phyloP scores from a whole-genome alignment of 257 asterid species.

The Vinca minor region DNA sequence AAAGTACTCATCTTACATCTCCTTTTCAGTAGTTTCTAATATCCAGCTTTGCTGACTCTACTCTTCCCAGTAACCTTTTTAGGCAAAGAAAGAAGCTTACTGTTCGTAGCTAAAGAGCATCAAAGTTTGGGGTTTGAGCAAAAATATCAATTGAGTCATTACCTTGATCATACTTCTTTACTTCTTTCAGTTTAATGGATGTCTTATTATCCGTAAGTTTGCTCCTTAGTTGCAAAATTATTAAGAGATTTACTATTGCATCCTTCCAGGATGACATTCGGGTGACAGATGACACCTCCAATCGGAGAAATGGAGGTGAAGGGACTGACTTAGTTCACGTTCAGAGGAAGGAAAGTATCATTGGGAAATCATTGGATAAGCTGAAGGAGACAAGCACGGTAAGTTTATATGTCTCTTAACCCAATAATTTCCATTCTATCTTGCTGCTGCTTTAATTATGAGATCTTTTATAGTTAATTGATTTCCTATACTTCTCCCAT shows the following conservation, averaged over 20 bases:
- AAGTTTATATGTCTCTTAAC: constrained; percentile 15
- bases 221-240: too few relatives aligned
- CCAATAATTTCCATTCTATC: not conserved
- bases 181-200: not conserved
- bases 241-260: too few relatives aligned
- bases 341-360: constrained; percentile 60
- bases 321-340: constrained; percentile 33
- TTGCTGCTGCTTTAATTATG: not conserved
- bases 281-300: constrained; percentile 35
- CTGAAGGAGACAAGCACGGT: constrained; percentile 91
- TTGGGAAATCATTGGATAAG: constrained; percentile 77
- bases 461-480: not conserved
- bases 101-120: not conserved
- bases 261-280: constrained; percentile 59
- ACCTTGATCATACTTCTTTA: not conserved
- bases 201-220: not conserved
- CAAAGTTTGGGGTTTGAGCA: too few relatives aligned
- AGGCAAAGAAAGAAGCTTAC: not conserved
- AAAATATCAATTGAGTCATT: not conserved
- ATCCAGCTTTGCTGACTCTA: not conserved
- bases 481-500: not conserved
- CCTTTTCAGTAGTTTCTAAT: not conserved
- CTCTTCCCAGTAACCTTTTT: not conserved
- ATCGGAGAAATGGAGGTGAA: constrained; percentile 30
- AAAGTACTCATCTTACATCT: not conserved